phyloP scores from a whole-genome alignment of 2,329 filamentous ascomycete genomes.

The Aspergillus versicolor region DNA sequence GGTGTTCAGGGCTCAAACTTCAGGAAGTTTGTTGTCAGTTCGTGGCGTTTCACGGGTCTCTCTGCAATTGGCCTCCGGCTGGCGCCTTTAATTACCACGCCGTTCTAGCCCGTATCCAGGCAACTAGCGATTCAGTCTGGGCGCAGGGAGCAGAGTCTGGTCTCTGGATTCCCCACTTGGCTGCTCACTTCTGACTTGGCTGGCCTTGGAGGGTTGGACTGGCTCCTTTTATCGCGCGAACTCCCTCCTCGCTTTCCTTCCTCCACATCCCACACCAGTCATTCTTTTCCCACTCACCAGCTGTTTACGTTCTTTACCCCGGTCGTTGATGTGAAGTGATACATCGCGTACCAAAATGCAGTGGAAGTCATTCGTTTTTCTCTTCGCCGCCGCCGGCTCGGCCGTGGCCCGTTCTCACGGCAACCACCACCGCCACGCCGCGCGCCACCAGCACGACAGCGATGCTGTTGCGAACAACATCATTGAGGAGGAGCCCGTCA shows the following conservation, averaged over 20 bases:
- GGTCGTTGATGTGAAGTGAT: constrained; percentile 10
- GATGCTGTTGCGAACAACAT: constrained; percentile 7
- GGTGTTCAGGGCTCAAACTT: no score
- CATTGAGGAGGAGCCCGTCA: constrained; percentile 21
- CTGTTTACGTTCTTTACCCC: constrained; percentile 6
- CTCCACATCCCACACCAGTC: neutral
- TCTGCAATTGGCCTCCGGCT: neutral
- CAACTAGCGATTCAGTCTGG: constrained; percentile 9
- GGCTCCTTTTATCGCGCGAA: constrained; percentile 3
- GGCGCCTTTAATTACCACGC: constrained; percentile 6
- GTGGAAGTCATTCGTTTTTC: constrained; percentile 28
- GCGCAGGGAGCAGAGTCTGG: neutral
- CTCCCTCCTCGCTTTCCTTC: neutral
- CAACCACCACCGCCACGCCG: constrained; percentile 24
- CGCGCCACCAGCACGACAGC: constrained; percentile 13
- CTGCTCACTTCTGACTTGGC: neutral
- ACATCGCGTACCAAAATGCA: constrained; percentile 25
- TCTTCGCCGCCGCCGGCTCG: constrained; percentile 25
- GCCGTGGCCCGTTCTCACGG: constrained; percentile 28
- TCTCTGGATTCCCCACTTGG: neutral
- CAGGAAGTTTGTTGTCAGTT: no score
- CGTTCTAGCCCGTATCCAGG: constrained; percentile 2
- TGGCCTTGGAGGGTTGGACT: no score
- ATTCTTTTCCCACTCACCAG: neutral
- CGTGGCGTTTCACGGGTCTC: neutral